These are phyloP conservation scores for Hypericum androsaemum DNA, from an alignment of 345 rosid genomes.

Conservation along the genomic window DNA sequence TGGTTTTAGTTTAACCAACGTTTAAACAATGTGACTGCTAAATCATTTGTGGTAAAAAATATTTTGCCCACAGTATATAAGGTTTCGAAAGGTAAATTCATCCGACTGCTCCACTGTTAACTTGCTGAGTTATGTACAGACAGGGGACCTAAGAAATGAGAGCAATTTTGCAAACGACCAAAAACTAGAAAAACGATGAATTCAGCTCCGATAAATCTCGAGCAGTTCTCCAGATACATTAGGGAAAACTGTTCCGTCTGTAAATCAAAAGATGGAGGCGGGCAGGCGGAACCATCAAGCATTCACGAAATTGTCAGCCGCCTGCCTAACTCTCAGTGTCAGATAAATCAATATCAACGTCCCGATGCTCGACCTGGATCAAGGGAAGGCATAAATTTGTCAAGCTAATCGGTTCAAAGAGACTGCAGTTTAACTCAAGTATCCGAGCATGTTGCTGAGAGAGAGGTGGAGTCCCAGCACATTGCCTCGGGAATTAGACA, in stretches of 20 bases:
- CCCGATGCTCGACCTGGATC: conserved; percentile 79
- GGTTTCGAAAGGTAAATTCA: no score
- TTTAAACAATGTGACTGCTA: no score
- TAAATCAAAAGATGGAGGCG: background rate
- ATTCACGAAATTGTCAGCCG: conserved; percentile 36
- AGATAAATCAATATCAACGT: conserved; percentile 75
- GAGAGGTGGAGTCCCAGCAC: no score
- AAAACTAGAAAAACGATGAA: background rate
- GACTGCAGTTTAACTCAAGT: no score
- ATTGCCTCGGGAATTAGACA: no score
- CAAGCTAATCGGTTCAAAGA: no score
- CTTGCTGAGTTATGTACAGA: conserved; percentile 13
- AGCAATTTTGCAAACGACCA: background rate
- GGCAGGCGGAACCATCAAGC: conserved; percentile 18
- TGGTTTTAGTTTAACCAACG: no score
- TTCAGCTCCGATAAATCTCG: background rate
- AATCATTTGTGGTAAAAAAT: no score
- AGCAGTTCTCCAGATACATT: conserved; percentile 7
- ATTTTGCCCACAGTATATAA: no score
- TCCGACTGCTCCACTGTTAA: no score
- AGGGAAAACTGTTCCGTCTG: conserved; percentile 6
- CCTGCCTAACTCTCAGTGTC: conserved; percentile 67
- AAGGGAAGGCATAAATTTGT: background rate
- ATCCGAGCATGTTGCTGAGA: no score
- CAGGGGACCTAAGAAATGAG: no score